Conservation (phyloP, 73 alveolate species). For the Uronychia setigera region DNA sequence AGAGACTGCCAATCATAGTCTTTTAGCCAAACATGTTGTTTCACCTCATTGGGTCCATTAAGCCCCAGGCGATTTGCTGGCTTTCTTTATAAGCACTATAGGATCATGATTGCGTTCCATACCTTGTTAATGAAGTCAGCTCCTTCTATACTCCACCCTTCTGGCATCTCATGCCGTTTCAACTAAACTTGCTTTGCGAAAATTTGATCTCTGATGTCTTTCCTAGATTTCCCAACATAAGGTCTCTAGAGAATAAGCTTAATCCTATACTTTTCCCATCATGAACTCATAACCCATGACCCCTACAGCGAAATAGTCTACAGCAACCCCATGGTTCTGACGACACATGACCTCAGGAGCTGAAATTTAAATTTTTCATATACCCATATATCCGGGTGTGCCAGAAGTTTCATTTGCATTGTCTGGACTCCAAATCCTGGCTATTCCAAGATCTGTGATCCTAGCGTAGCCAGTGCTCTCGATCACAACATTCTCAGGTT, state of each 20-base stretch:
- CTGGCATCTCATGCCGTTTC: conserved; percentile 61
- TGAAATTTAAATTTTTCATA: no score
- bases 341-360: conserved; percentile 88
- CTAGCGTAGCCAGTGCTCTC: conserved; percentile 71
- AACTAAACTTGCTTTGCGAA: conserved; percentile 68
- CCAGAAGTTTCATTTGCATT: conserved; percentile 59
- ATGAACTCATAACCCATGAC: conserved; percentile 82
- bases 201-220: conserved; percentile 73
- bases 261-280: conserved; percentile 55
- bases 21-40: conserved; percentile 89
- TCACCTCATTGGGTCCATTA: conserved; percentile 90
- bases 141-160: conserved; percentile 77
- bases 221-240: conserved; percentile 69
- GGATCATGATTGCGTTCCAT: background rate
- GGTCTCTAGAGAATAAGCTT: conserved; percentile 55
- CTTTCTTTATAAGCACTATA: conserved; percentile 51
- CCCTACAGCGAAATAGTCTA: conserved; percentile 86
- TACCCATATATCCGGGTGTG: conserved; percentile 71
- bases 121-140: conserved; percentile 75
- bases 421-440: conserved; percentile 67
- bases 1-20: conserved; percentile 79
- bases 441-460: conserved; percentile 81
- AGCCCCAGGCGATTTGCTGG: conserved; percentile 91
- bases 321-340: conserved; percentile 66
- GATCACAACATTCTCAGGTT: conserved; percentile 86